A percentile compares a stretch with the other conserved stretches of the same genome.
Conservation (phyloP, 306 rosid genomes). For the Malus domestica region DNA sequence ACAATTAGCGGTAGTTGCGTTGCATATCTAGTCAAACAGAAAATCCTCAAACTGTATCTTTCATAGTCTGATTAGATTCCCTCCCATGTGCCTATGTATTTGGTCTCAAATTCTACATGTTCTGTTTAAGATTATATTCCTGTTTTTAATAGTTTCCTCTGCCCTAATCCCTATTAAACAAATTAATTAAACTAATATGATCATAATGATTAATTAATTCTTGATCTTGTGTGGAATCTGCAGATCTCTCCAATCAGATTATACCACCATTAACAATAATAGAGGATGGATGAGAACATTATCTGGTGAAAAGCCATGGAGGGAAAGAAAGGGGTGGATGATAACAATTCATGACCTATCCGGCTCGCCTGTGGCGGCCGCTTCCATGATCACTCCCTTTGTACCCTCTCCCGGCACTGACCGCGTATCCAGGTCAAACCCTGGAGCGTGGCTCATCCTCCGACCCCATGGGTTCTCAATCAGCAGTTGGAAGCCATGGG, state of each 20-base stretch:
- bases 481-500: constrained; percentile 95
- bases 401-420: constrained; percentile 82
- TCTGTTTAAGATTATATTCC: constrained; percentile 1
- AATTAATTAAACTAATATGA: neutral
- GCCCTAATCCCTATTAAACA: neutral
- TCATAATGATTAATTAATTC: neutral
- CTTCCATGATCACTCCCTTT: constrained; percentile 88
- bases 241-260: constrained; percentile 63
- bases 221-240: neutral
- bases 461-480: constrained; percentile 61
- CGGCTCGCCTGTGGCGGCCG: constrained; percentile 83
- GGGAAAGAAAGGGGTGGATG: constrained; percentile 98
- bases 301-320: constrained; percentile 40
- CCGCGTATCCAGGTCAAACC: constrained; percentile 78
- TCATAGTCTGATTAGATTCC: constrained; percentile 28
- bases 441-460: constrained; percentile 95
- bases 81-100: constrained; percentile 42
- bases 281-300: constrained; percentile 59
- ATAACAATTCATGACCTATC: constrained; percentile 79
- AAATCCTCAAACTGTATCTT: constrained; percentile 26
- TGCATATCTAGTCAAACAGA: constrained; percentile 41
- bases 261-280: constrained; percentile 27
- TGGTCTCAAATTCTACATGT: constrained; percentile 3
- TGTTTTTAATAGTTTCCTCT: neutral
- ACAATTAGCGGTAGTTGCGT: constrained; percentile 6